Evolutionary conservation across 1,284 basidiomycete genomes (phyloP).

Genomic region (Cerioporus squamosus): DNA sequence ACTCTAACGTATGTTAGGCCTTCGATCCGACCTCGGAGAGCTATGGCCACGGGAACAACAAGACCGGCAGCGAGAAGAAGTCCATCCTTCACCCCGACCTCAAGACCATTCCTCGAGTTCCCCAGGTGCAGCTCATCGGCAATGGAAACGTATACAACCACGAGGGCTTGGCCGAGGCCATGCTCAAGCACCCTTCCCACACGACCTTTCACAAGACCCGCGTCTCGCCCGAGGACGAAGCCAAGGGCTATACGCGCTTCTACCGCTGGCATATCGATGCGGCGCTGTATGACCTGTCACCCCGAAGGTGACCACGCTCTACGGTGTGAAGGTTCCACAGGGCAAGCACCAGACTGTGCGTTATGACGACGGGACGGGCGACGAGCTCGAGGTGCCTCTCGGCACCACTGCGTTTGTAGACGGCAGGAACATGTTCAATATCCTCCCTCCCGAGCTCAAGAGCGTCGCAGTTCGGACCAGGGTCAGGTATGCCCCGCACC

Average conservation of each 20-base stretch:
- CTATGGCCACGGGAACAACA: constrained; percentile 87
- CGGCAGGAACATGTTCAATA: constrained; percentile 86
- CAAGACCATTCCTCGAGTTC: constrained; percentile 85
- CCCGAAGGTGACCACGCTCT: constrained; percentile 91
- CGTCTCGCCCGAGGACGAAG: constrained; percentile 78
- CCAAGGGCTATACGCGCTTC: constrained; percentile 79
- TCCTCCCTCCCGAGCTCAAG: constrained; percentile 76
- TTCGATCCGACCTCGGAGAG: constrained; percentile 76
- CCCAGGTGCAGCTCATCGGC: constrained; percentile 87
- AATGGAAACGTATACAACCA: constrained; percentile 77
- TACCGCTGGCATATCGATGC: constrained; percentile 97
- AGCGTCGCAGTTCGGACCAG: constrained; percentile 78
- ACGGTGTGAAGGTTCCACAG: constrained; percentile 76
- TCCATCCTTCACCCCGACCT: constrained; percentile 85
- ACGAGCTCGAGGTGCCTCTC: constrained; percentile 81
- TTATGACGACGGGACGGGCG: constrained; percentile 91
- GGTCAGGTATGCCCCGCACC: constrained; percentile 77
- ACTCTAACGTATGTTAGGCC: constrained; percentile 42
- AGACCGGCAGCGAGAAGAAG: constrained; percentile 70
- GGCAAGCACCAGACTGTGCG: constrained; percentile 71
- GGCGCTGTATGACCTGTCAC: constrained; percentile 84
- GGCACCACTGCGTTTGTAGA: constrained; percentile 87
- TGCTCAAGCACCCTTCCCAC: constrained; percentile 83
- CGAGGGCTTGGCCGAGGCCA: constrained; percentile 76
- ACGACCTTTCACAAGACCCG: constrained; percentile 87